These are phyloP conservation scores for Amphirosellinia nigrospora DNA, from an alignment of 495 filamentous ascomycete species.

Conservation along the genomic window DNA sequence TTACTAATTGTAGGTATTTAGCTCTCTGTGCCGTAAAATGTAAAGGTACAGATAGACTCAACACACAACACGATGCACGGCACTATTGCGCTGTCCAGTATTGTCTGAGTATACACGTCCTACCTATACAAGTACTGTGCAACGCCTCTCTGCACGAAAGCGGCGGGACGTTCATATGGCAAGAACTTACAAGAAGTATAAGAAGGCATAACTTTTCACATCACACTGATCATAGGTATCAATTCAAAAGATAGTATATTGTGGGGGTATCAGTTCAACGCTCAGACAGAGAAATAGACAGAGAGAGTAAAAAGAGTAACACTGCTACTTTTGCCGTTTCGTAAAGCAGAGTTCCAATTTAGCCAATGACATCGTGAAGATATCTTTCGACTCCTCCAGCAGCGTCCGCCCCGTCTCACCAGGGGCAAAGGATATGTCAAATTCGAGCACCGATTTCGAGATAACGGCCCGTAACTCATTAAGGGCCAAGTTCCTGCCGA, in stretches of 20 bases:
- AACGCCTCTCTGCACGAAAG: not conserved
- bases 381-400: slow-evolving; percentile 30
- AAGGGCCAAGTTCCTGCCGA: slow-evolving; percentile 44
- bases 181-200: too few relatives aligned
- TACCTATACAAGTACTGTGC: not conserved
- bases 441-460: slow-evolving; percentile 42
- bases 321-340: not conserved
- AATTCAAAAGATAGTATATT: not conserved
- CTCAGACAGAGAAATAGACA: not conserved
- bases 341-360: slow-evolving; percentile 34
- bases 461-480: slow-evolving; percentile 47
- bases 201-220: not conserved
- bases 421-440: slow-evolving; percentile 44
- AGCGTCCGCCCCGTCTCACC: slow-evolving; percentile 39
- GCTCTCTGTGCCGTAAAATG: not conserved
- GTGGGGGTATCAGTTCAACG: slow-evolving; percentile 21
- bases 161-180: not conserved
- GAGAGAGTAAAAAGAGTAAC: not conserved
- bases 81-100: not conserved
- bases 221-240: not conserved
- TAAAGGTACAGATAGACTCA: not conserved
- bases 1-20: not conserved
- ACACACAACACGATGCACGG: not conserved
- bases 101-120: not conserved
- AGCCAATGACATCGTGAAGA: slow-evolving; percentile 29